A percentile compares a stretch with the other conserved stretches of the same genome.
These are phyloP conservation scores for Leonotis leonurus DNA, from an alignment of 257 asterid genomes.

Conservation along the genomic window DNA sequence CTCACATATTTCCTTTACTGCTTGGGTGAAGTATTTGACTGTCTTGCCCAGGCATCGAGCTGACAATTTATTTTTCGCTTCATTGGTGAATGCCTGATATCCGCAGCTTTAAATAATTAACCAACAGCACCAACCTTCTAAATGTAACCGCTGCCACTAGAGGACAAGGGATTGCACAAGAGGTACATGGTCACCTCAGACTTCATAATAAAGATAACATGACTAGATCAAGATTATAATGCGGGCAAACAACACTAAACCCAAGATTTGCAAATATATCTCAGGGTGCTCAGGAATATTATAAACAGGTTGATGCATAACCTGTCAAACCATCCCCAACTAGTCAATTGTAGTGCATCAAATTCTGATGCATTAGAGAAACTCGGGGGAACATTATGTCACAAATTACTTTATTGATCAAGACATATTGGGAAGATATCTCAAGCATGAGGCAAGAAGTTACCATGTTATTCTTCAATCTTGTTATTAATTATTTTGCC, in stretches of 20 bases:
- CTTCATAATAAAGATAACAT: not conserved
- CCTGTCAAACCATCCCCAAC: not conserved
- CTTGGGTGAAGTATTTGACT: slow-evolving; percentile 55
- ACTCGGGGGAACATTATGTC: not conserved
- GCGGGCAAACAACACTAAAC: not conserved
- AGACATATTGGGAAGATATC: no score
- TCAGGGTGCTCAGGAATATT: not conserved
- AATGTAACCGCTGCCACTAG: not conserved
- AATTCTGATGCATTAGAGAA: not conserved
- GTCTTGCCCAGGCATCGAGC: slow-evolving; percentile 67
- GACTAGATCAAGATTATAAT: not conserved
- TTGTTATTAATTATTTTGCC: no score
- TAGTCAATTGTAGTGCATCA: not conserved
- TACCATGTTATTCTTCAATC: no score
- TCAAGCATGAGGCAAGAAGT: no score
- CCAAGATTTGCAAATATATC: not conserved
- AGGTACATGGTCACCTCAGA: not conserved
- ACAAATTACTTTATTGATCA: no score
- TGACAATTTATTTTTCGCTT: slow-evolving; percentile 52
- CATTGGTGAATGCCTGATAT: slow-evolving; percentile 70
- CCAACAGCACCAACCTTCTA: slow-evolving; percentile 7
- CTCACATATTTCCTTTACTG: slow-evolving; percentile 71
- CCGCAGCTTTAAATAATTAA: slow-evolving; percentile 31
- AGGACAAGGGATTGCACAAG: not conserved
- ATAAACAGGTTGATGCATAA: not conserved